These are phyloP conservation scores for Gryganskiella cystojenkinii DNA, from an alignment of 192 early-diverging fungal genomes.

Conservation along the genomic window DNA sequence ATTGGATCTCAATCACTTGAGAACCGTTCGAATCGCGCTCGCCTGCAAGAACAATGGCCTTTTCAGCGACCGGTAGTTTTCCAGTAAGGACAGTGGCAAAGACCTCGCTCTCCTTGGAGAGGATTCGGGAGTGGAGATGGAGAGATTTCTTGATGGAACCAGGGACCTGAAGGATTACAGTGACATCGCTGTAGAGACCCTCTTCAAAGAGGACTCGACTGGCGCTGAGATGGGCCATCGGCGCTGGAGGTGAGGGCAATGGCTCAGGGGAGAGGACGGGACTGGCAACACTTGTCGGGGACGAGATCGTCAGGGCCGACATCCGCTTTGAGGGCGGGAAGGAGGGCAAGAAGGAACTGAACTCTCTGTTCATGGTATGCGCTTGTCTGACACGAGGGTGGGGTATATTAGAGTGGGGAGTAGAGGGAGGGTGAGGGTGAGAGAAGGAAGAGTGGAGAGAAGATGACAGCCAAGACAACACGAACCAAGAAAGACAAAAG, in stretches of 20 bases:
- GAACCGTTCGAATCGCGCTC: slow-evolving; percentile 28
- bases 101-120: slow-evolving; percentile 39
- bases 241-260: slow-evolving; percentile 30
- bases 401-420: not conserved
- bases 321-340: slow-evolving; percentile 49
- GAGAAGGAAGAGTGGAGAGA: not conserved
- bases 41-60: slow-evolving; percentile 35
- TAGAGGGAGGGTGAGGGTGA: not conserved
- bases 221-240: slow-evolving; percentile 49
- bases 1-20: slow-evolving; percentile 43
- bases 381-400: not conserved
- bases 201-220: slow-evolving; percentile 49
- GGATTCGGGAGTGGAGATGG: slow-evolving; percentile 36
- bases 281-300: slow-evolving; percentile 18
- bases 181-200: slow-evolving; percentile 51
- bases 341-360: slow-evolving; percentile 46
- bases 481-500: not conserved
- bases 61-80: slow-evolving; percentile 17
- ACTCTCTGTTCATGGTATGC: slow-evolving; percentile 36
- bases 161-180: slow-evolving; percentile 36
- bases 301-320: slow-evolving; percentile 40
- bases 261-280: slow-evolving; percentile 44
- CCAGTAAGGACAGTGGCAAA: slow-evolving; percentile 36
- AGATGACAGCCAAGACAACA: not conserved
- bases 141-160: slow-evolving; percentile 41